Evolutionary conservation across 495 filamentous ascomycete genomes (phyloP).

Genomic region (Xylaria intraflava): DNA sequence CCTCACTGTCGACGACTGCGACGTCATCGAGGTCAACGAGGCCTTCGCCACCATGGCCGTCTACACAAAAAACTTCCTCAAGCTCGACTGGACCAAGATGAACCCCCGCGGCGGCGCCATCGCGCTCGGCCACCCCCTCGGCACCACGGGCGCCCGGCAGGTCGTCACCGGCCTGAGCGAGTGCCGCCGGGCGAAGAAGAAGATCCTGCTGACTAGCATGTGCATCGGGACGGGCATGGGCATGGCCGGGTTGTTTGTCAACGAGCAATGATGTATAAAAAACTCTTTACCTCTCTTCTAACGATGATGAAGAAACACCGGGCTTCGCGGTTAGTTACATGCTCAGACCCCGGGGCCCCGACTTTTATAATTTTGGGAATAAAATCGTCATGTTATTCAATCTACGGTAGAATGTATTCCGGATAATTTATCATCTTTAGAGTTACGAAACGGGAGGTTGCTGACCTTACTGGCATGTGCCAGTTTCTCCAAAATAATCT

Average conservation of each 20-base stretch:
- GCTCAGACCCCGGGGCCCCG: no score
- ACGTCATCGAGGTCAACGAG: slow-evolving; percentile 93
- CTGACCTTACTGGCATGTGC: no score
- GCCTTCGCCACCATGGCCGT: slow-evolving; percentile 97
- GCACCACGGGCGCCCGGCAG: slow-evolving; percentile 72
- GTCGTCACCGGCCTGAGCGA: slow-evolving; percentile 81
- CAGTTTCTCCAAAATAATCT: no score
- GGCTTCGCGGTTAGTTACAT: no score
- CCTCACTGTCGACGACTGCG: slow-evolving; percentile 72
- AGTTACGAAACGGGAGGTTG: no score
- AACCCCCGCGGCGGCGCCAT: slow-evolving; percentile 79
- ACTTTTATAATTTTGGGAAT: no score
- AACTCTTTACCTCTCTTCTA: background rate
- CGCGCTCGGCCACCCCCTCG: slow-evolving; percentile 77
- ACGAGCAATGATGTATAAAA: slow-evolving; percentile 50
- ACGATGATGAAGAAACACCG: no score
- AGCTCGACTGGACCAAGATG: slow-evolving; percentile 75
- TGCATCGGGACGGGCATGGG: slow-evolving; percentile 77
- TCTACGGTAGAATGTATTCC: no score
- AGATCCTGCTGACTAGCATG: slow-evolving; percentile 79
- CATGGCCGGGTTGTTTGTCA: slow-evolving; percentile 82
- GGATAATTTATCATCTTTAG: no score
- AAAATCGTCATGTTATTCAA: no score
- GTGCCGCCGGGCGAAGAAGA: slow-evolving; percentile 70
- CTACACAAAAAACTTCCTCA: slow-evolving; percentile 75